Evolutionary conservation across 352 stramenopile genomes (phyloP), one percentile per base, ranked within the genome.

Genomic region (Phytopythium delawarense): DNA sequence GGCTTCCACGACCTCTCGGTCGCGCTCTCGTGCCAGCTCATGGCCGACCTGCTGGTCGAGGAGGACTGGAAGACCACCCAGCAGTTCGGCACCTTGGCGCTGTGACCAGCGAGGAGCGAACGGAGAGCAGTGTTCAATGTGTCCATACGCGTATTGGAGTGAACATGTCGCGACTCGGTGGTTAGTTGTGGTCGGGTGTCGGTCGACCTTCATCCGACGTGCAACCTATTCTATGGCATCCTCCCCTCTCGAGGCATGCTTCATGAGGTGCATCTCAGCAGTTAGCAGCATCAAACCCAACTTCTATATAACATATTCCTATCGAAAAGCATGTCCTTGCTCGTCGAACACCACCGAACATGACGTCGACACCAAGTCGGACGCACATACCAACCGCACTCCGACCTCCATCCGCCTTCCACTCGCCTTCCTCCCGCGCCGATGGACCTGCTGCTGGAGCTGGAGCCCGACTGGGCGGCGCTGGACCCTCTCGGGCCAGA

Each of bases 11-110:
- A 75, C 39, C 70, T 64, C 15, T 64, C 73, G n/a, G 52, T 54
- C 16, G 72, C 71, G 53, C 54, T 72, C 18, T 72, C 57, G 23
- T 32, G 61, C 21, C 69, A 75, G 45, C 61, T 75, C 34, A 66
- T 82, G 23, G 62, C 72, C 20, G 40, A 76, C 13, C n/a, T 78
- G 30, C 62, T 82, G 2, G 57, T 82, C 4, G 72, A 82, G n/a
- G 71, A 79, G 59, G 74, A 79, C 51, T 81, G 70, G 73, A 77
- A 81, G 44, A 53, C 63, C 32, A 64, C 67, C 23, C 64, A 66
- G 11, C 70, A 66, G 59, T 30, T 71, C 12, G 60, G 63, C n/a
- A 62, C 59, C 35, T 37, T 65, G 44, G 46, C 52, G 55, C 49
- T 48, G 44, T 59, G 40, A 53, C 1, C 23, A 32, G 8, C 20